A percentile compares a stretch with the other conserved stretches of the same genome.
Conservation (phyloP, 371 early-diverging fungal genomes). For the Mucor sp. region DNA sequence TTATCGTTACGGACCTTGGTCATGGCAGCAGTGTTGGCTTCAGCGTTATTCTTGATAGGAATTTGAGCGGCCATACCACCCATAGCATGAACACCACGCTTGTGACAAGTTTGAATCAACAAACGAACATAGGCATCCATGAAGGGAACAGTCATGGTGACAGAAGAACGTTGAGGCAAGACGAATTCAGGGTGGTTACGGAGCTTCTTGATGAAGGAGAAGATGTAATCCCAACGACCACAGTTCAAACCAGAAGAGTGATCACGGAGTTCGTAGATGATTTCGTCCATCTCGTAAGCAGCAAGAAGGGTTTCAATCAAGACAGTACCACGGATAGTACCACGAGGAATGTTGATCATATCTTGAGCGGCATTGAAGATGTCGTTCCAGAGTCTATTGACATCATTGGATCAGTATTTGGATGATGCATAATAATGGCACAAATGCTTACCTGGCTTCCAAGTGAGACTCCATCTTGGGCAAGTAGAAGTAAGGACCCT, state of each 20-base stretch:
- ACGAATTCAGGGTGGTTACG: constrained; percentile 82
- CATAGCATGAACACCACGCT: constrained; percentile 98
- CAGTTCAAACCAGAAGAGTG: constrained; percentile 98
- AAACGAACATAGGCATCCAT: constrained; percentile 93
- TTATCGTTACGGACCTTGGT: constrained; percentile 94
- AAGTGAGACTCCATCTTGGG: constrained; percentile 98
- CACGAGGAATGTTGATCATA: constrained; percentile 84
- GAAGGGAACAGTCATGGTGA: constrained; percentile 94
- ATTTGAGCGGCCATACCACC: constrained; percentile 99
- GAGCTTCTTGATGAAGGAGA: constrained; percentile 97
- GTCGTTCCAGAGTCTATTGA: constrained; percentile 91
- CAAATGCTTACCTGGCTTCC: constrained; percentile 70
- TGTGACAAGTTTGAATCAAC: constrained; percentile 96
- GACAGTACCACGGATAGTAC: constrained; percentile 96
- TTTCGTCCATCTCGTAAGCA: constrained; percentile 98
- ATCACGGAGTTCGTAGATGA: constrained; percentile 95
- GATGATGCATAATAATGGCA: background rate
- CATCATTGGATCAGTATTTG: background rate
- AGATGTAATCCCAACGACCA: constrained; percentile 99
- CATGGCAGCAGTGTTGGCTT: constrained; percentile 90
- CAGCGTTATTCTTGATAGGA: constrained; percentile 90
- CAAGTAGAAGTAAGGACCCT: constrained; percentile 96
- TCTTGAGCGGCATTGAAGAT: constrained; percentile 95
- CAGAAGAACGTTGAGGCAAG: constrained; percentile 88
- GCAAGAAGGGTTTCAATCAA: constrained; percentile 97